Conservation (phyloP, 2,329 filamentous ascomycete genomes). For the Ophiostoma tasmaniense region DNA sequence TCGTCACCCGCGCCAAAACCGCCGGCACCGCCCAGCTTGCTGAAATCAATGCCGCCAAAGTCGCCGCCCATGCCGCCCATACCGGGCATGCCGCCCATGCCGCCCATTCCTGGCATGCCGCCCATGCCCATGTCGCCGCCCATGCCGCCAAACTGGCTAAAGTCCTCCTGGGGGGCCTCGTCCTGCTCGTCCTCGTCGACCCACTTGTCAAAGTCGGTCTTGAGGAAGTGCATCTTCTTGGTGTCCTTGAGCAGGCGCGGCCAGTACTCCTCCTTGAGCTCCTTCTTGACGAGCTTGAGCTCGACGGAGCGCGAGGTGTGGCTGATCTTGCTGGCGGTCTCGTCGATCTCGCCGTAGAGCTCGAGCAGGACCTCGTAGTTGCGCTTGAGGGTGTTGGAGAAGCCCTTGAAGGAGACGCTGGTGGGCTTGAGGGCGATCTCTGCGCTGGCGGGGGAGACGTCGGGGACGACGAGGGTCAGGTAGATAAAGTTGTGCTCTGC, state of each 20-base stretch:
- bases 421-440: conserved; percentile 77
- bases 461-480: conserved; percentile 81
- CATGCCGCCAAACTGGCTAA: conserved; percentile 52
- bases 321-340: conserved; percentile 72
- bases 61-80: conserved; percentile 43
- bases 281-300: conserved; percentile 94
- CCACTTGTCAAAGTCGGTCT: conserved; percentile 99
- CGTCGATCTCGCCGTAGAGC: conserved; percentile 86
- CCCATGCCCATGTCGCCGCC: conserved; percentile 39
- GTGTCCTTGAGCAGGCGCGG: conserved; percentile 83
- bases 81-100: conserved; percentile 39
- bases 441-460: conserved; percentile 66
- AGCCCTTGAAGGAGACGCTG: conserved; percentile 70
- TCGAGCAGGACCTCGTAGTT: conserved; percentile 81
- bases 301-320: conserved; percentile 84
- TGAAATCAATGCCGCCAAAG: conserved; percentile 87
- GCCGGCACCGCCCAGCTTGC: conserved; percentile 62
- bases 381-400: conserved; percentile 74
- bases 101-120: conserved; percentile 41
- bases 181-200: conserved; percentile 98
- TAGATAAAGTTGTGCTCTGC: conserved; percentile 88
- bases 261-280: conserved; percentile 91
- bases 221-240: conserved; percentile 83
- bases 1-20: conserved; percentile 30
- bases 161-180: conserved; percentile 74